phyloP scores from a whole-genome alignment of 2,329 filamentous ascomycete genomes.

The Dryadomyces quercivorus region DNA sequence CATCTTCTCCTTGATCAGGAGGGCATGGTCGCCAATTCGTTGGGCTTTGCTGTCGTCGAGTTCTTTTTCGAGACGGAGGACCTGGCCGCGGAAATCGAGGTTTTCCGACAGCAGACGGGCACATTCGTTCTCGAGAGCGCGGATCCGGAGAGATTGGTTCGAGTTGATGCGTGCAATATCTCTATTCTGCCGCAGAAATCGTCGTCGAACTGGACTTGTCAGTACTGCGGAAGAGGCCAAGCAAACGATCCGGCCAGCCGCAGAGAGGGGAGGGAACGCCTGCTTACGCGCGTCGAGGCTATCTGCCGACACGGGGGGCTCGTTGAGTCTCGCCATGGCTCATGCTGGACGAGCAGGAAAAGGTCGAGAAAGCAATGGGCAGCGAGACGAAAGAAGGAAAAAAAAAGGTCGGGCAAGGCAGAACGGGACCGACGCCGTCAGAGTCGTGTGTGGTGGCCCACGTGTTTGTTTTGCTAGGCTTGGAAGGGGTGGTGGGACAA shows the following conservation, averaged over 20 bases:
- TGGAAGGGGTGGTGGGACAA: neutral
- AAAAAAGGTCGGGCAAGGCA: constrained; percentile 2
- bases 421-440: neutral
- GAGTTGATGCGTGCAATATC: constrained; percentile 74
- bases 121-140: constrained; percentile 63
- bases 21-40: constrained; percentile 51
- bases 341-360: constrained; percentile 17
- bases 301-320: constrained; percentile 55
- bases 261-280: neutral
- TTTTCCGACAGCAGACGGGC: constrained; percentile 69
- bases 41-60: constrained; percentile 48
- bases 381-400: constrained; percentile 7
- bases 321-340: constrained; percentile 71
- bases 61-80: constrained; percentile 57
- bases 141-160: constrained; percentile 63
- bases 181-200: constrained; percentile 72
- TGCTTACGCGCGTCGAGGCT: constrained; percentile 58
- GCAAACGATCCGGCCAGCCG: neutral
- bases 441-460: neutral
- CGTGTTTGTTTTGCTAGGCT: constrained; percentile 2
- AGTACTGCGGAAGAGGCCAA: neutral
- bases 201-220: constrained; percentile 51
- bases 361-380: neutral
- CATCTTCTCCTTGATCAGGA: constrained; percentile 57
- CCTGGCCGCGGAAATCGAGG: constrained; percentile 56